Conservation (phyloP, 179 eudicot species). For the Dionaea muscipula region DNA sequence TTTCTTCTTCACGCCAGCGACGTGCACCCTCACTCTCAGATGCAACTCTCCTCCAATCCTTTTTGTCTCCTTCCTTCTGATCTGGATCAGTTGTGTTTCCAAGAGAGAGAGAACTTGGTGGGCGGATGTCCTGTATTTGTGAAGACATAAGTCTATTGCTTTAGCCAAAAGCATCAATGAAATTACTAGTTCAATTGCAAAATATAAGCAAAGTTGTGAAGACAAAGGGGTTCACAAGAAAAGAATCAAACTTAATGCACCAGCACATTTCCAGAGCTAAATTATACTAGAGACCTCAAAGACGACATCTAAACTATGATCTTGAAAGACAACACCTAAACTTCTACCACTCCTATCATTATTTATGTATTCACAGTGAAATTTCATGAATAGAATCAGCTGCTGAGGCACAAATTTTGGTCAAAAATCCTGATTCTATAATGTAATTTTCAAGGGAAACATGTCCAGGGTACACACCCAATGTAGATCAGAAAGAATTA, state of each 20-base stretch:
- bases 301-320: too few species aligned
- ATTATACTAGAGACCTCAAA: too few species aligned
- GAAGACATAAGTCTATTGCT: background rate
- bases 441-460: too few species aligned
- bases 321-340: background rate
- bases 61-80: conserved; percentile 77
- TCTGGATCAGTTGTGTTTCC: conserved; percentile 59
- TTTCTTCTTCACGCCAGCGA: conserved; percentile 97
- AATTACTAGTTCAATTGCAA: background rate
- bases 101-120: conserved; percentile 64
- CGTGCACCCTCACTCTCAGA: conserved; percentile 51
- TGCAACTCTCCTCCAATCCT: conserved; percentile 63
- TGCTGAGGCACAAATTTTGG: too few species aligned
- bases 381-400: too few species aligned
- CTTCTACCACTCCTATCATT: background rate
- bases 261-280: too few species aligned
- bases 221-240: background rate
- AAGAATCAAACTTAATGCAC: too few species aligned
- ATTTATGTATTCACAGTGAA: background rate
- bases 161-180: background rate
- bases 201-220: too few species aligned
- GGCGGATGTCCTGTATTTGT: conserved; percentile 48
- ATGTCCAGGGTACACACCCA: too few species aligned
- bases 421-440: too few species aligned
- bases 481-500: too few species aligned